Evolutionary conservation across 305 asterid genomes (phyloP), one percentile per base, ranked within the genome.

Genomic region (Striga hermonthica): DNA sequence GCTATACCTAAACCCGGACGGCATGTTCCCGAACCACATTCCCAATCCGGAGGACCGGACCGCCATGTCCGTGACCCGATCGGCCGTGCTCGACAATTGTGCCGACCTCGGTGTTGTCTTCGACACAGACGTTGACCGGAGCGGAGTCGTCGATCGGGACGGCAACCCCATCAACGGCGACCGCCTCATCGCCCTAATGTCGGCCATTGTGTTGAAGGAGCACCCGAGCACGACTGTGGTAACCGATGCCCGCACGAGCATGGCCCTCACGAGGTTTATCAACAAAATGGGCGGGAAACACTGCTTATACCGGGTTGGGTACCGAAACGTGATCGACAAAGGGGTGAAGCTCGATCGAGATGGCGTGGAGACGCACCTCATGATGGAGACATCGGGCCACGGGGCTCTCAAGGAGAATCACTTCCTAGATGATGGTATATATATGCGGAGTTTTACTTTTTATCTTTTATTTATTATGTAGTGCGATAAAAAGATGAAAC

Each of bases 21-120:
- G 98, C 49, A 88, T 88, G 95, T 91, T 91, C 78, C 96, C 98
- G 0, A 91, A 91, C 78, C 98, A 91, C 81, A 88, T 91, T 11
- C 98, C 98, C 22, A 91, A 91, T 44, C 98, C 98, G 0, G 98
- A 86, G 68, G 96, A 91, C 88, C 83, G 86, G 64, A 73, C 57
- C 5, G 98, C 98, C 52, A 91, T 88, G 98, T 73, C 96, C 67
- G 11, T 83, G 14, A 91, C 98, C 1, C 84, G 90, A 48, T 77
- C 89, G 4, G 82, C 96, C 0, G 96, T 91, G 15, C 89, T 91
- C 3, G 64, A 85, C 61, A 77, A 82, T 83, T 38, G 61, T 1
- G 96, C 98, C 6, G 89, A 88, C 60, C 90, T 88, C 2, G 98
- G 98, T 67, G 81, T 91, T 44, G 95, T 91, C 14, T 91, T 88